These are phyloP conservation scores for Leptographium lundbergii DNA, from an alignment of 2,329 filamentous ascomycete genomes.

Conservation along the genomic window DNA sequence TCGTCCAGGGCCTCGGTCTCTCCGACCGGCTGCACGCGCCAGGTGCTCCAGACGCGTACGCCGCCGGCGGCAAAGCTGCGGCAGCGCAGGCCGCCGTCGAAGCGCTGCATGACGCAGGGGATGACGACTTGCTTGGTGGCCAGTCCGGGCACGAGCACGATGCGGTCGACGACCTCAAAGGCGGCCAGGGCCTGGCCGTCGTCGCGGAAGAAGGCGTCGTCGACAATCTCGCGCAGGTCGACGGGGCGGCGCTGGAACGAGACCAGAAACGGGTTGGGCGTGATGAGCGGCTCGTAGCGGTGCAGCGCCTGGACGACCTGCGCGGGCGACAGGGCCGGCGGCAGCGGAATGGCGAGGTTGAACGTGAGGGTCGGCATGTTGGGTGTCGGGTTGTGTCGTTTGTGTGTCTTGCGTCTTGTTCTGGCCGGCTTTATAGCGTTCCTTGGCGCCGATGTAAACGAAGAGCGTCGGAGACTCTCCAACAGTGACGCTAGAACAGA, in stretches of 20 bases:
- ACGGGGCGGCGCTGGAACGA: constrained; percentile 23
- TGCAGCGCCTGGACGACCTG: constrained; percentile 27
- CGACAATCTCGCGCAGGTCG: constrained; percentile 20
- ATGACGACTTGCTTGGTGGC: constrained; percentile 26
- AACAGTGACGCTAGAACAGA: background rate
- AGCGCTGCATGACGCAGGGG: constrained; percentile 30
- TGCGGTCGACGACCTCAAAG: constrained; percentile 22
- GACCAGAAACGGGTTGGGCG: constrained; percentile 24
- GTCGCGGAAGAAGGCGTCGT: constrained; percentile 28
- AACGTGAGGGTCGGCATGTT: constrained; percentile 22
- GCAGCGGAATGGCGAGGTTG: constrained; percentile 28
- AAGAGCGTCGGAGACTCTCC: background rate
- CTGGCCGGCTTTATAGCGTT: too few species aligned
- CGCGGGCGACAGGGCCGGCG: constrained; percentile 23
- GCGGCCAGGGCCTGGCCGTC: constrained; percentile 18
- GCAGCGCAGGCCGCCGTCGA: constrained; percentile 27
- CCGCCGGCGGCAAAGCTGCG: constrained; percentile 29
- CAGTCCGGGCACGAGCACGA: constrained; percentile 28
- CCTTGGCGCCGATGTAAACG: too few species aligned
- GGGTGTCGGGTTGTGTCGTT: background rate
- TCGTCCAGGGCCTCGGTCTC: background rate
- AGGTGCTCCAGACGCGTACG: constrained; percentile 28
- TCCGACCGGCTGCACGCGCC: constrained; percentile 17
- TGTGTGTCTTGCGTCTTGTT: background rate
- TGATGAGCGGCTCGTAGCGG: constrained; percentile 27